phyloP scores from a whole-genome alignment of 768 basidiomycete genomes.

The Boletellus emodensis region DNA sequence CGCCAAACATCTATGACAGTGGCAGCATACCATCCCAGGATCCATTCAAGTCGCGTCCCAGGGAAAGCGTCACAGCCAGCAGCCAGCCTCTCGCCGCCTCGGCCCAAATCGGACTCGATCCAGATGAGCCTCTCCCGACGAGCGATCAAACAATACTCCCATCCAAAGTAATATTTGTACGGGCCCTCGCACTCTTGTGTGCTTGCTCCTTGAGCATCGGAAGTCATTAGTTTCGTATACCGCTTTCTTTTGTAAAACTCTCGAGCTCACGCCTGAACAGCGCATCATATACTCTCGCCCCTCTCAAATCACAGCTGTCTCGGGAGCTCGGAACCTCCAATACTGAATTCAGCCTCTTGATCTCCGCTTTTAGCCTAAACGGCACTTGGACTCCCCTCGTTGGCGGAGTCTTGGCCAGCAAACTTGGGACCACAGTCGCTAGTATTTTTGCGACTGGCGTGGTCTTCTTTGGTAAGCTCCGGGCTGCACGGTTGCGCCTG shows the following conservation, averaged over 20 bases:
- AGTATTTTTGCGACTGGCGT: constrained; percentile 74
- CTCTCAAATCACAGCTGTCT: constrained; percentile 65
- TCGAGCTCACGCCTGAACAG: constrained; percentile 32
- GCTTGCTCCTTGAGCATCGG: constrained; percentile 73
- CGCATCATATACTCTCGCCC: constrained; percentile 71
- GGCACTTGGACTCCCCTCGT: constrained; percentile 76
- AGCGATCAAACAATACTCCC: constrained; percentile 18
- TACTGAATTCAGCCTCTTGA: constrained; percentile 71
- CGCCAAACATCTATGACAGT: not conserved
- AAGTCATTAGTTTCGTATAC: constrained; percentile 78
- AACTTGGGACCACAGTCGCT: constrained; percentile 65
- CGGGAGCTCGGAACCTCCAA: constrained; percentile 73
- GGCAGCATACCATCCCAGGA: not conserved
- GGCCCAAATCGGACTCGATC: not conserved
- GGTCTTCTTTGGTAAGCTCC: constrained; percentile 52
- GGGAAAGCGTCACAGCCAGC: not conserved
- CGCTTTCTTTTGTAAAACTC: not conserved
- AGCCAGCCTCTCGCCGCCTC: not conserved
- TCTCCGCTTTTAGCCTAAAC: constrained; percentile 75
- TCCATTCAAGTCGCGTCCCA: not conserved
- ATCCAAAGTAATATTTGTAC: constrained; percentile 44
- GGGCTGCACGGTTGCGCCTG: not conserved
- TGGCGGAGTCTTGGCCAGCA: constrained; percentile 66
- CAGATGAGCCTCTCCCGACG: not conserved
- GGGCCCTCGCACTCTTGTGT: constrained; percentile 60